Percentiles rank a stretch among this genome's conserved stretches.
phyloP scores from a whole-genome alignment of 169 alveolate species.

The Neospora caninum region DNA sequence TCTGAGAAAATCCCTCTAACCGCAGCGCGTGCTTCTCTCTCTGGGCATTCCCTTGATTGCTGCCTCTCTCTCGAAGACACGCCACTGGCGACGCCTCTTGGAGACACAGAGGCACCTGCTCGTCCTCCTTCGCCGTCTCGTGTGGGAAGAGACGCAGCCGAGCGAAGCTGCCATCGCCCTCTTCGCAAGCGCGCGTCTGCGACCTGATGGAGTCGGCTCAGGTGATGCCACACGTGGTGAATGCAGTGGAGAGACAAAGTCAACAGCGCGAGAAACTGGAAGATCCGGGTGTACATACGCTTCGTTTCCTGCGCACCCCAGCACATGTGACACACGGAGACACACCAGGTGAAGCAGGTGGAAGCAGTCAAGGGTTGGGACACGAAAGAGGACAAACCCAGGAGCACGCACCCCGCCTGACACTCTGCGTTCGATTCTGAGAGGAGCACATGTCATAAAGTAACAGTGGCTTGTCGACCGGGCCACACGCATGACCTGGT shows the following conservation, averaged over 20 bases:
- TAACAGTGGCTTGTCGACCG: too few relatives aligned
- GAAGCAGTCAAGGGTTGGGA: background rate
- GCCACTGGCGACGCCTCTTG: too few relatives aligned
- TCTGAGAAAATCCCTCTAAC: background rate
- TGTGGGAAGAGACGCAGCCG: background rate
- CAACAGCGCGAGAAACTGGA: conserved; percentile 21
- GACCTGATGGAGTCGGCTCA: background rate
- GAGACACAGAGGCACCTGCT: background rate
- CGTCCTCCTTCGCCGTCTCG: background rate
- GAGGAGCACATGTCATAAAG: too few relatives aligned
- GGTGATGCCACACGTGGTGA: background rate
- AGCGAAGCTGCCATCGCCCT: background rate
- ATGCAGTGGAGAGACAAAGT: background rate
- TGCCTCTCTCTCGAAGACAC: background rate
- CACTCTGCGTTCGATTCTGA: background rate
- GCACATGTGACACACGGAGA: background rate
- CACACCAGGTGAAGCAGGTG: background rate
- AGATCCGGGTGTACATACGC: conserved; percentile 5
- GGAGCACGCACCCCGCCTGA: too few relatives aligned
- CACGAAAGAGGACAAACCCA: background rate
- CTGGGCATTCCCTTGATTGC: background rate
- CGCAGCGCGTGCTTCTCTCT: background rate
- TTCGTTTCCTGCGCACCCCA: background rate
- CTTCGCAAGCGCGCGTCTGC: background rate
- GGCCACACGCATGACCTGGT: too few relatives aligned